phyloP scores from a whole-genome alignment of 352 stramenopile genomes.

The Thalassiosira allenii region DNA sequence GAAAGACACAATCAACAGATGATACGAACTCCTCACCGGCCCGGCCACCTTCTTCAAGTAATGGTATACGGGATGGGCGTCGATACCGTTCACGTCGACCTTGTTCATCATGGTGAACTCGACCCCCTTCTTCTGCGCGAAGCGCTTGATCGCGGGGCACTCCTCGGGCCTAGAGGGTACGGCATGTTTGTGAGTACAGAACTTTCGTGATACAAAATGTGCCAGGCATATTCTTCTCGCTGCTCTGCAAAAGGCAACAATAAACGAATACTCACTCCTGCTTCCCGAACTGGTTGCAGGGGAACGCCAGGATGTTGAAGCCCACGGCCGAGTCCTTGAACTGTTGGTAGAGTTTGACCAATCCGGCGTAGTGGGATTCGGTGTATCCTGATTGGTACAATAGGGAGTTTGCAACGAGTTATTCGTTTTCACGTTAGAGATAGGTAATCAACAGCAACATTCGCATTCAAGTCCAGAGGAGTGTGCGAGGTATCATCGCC shows the following conservation, averaged over 20 bases:
- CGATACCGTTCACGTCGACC: slow-evolving; percentile 93
- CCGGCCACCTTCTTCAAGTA: slow-evolving; percentile 88
- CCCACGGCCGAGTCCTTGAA: slow-evolving; percentile 42
- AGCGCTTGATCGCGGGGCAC: slow-evolving; percentile 70
- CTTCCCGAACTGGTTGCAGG: slow-evolving; percentile 95
- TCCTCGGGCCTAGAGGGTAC: slow-evolving; percentile 54
- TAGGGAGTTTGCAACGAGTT: background rate
- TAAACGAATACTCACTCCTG: slow-evolving; percentile 86
- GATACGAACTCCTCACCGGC: slow-evolving; percentile 16
- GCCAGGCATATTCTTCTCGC: background rate
- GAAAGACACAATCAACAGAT: slow-evolving; percentile 1
- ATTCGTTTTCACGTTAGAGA: too few species aligned
- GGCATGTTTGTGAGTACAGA: background rate
- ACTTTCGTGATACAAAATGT: background rate
- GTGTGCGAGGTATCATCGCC: too few species aligned
- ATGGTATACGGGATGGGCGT: slow-evolving; percentile 90
- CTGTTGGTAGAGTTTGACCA: slow-evolving; percentile 79
- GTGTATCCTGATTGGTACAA: slow-evolving; percentile 65
- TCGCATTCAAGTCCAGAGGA: too few species aligned
- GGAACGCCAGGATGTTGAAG: slow-evolving; percentile 92
- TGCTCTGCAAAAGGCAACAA: slow-evolving; percentile 43
- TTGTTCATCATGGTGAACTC: slow-evolving; percentile 89
- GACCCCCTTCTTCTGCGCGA: slow-evolving; percentile 69
- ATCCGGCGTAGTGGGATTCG: slow-evolving; percentile 79
- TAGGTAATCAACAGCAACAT: too few species aligned